Base-by-base conservation (phyloP, 2,329 filamentous ascomycete species). In the Colletotrichum sojae region DNA sequence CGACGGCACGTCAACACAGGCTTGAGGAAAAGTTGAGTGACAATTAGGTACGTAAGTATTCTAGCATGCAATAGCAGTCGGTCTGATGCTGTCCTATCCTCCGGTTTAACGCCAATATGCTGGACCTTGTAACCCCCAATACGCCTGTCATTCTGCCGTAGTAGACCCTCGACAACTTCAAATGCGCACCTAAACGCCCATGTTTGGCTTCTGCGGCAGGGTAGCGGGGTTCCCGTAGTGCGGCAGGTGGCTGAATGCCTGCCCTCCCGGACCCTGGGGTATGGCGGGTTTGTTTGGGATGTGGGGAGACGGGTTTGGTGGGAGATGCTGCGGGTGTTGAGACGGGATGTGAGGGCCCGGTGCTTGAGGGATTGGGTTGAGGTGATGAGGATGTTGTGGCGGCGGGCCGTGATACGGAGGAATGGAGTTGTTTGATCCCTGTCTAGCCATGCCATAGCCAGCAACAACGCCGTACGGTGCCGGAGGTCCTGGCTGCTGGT, bases 191-290 rank as follows among this genome's bases (percentile, higher is more conserved):
- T 65, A 69, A 69, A 71, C 60, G 57, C 70, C 83, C 68, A 83
- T 83, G 40, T 85, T 80, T 67, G 88, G 88, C 79, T 89, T 89
- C 75, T 89, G 88, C 69, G 88, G 88, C 75, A 90, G 76, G 39
- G 86, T 86, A 39, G 88, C 86, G 67, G 87, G 87, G 76, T 90
- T 90, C 72, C 88, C 88, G 73, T 89, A 90, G 67, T 82, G 84
- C 51, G 86, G 86, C 71, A 90, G 78, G 73, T 88, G 86, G 69
- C 82, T 84, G 73, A 84, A 89, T 6, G 83, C 76, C 73, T 85
- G 86, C 22, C 73, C 73, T 60, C 75, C 76, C 53, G 80, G 80
- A 51, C 80, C 82, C 63, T 83, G 82, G 18, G 82, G 79, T 31
- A 82, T 80, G 48, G 77, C 80, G 27, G 84, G 79, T 73, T 87